Conservation (phyloP, 179 eudicot genomes). For the Nepenthes alata region DNA sequence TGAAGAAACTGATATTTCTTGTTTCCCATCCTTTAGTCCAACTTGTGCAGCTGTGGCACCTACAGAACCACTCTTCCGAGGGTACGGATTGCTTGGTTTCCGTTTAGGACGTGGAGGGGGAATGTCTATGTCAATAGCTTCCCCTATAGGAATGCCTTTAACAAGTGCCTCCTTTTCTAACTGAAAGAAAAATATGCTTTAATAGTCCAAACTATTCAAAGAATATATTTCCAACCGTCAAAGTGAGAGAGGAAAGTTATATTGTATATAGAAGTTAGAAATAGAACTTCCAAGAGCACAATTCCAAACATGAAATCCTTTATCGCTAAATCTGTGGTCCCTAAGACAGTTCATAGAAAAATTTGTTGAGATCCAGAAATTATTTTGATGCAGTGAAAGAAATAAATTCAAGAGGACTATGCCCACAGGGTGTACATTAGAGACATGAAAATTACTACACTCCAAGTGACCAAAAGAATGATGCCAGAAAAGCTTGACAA, state of each 20-base stretch:
- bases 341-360: no score
- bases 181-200: conserved; percentile 28
- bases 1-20: conserved; percentile 25
- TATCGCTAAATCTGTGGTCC: no score
- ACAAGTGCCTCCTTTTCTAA: conserved; percentile 90
- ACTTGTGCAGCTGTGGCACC: conserved; percentile 29
- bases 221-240: neutral
- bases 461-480: no score
- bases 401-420: no score
- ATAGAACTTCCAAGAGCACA: no score
- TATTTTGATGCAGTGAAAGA: no score
- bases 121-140: conserved; percentile 72
- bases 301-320: no score
- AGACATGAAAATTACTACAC: no score
- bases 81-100: conserved; percentile 93
- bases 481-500: no score
- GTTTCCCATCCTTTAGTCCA: conserved; percentile 41
- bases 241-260: neutral
- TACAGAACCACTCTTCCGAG: conserved; percentile 54
- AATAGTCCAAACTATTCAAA: conserved; percentile 6
- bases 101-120: conserved; percentile 99
- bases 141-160: conserved; percentile 69
- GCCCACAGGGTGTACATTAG: no score
- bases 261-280: no score
- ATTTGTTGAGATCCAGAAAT: no score